Percentiles rank a stretch among this genome's conserved stretches.
phyloP scores from a whole-genome alignment of 805 yeast genomes.

The Candida odintsovae region DNA sequence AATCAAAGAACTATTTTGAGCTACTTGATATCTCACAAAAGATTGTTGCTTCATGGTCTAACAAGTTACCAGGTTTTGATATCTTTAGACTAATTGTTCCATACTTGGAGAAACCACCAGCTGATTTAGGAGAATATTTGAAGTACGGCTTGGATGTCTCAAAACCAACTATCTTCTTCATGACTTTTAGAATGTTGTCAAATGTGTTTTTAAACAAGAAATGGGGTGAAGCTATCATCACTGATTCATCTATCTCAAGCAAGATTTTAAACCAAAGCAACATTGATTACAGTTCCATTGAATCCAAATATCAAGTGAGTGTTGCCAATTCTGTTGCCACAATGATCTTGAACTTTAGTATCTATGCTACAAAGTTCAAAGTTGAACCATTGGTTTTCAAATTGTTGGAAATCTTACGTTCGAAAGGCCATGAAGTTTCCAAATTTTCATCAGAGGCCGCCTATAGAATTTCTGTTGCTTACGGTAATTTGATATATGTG shows the following conservation, averaged over 20 bases:
- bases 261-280: constrained; percentile 24
- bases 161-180: constrained; percentile 33
- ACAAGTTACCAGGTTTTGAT: constrained; percentile 53
- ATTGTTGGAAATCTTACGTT: constrained; percentile 25
- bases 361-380: constrained; percentile 28
- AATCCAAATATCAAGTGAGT: constrained; percentile 18
- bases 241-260: constrained; percentile 35
- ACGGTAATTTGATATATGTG: constrained; percentile 49
- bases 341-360: constrained; percentile 43
- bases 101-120: constrained; percentile 34
- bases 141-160: constrained; percentile 33
- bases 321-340: constrained; percentile 41
- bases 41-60: constrained; percentile 42
- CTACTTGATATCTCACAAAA: constrained; percentile 31
- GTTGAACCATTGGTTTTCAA: constrained; percentile 25
- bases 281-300: constrained; percentile 4
- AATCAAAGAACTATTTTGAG: constrained; percentile 24
- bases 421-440: constrained; percentile 23
- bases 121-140: constrained; percentile 33
- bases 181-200: constrained; percentile 51
- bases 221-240: constrained; percentile 43
- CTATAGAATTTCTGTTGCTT: constrained; percentile 56
- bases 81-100: constrained; percentile 42
- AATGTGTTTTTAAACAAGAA: constrained; percentile 42
- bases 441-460: constrained; percentile 54